Percentiles rank a stretch among this genome's conserved stretches.
phyloP scores from a whole-genome alignment of 345 rosid genomes.

The Erodium maritimum region DNA sequence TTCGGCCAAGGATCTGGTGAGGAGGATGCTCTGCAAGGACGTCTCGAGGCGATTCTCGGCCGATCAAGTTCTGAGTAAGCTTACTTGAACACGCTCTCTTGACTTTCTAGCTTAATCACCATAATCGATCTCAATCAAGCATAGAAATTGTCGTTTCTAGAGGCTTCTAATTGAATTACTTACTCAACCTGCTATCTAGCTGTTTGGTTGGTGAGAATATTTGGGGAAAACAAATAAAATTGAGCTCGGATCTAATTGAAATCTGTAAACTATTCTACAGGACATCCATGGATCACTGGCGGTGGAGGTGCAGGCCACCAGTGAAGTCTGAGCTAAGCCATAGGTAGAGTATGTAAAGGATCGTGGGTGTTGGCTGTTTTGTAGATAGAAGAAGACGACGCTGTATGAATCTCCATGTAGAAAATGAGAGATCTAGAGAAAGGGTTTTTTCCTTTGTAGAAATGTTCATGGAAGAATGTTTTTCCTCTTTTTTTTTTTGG shows the following conservation, averaged over 20 bases:
- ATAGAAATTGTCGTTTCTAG: neutral
- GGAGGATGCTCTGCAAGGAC: constrained; percentile 74
- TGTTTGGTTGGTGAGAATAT: constrained; percentile 1
- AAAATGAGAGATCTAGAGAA: neutral
- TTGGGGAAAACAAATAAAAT: neutral
- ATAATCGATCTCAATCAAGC: neutral
- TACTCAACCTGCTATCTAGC: neutral
- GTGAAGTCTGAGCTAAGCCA: neutral
- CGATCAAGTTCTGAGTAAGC: constrained; percentile 67
- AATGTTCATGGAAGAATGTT: no score
- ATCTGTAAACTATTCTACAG: constrained; percentile 16
- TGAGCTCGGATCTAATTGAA: neutral
- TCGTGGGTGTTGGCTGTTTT: neutral
- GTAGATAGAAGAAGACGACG: neutral
- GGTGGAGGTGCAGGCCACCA: constrained; percentile 25
- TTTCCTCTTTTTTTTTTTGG: no score
- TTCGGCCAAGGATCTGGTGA: constrained; percentile 52
- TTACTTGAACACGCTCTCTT: neutral
- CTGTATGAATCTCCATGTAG: neutral
- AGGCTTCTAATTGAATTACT: neutral
- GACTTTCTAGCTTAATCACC: neutral
- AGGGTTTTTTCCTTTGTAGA: neutral
- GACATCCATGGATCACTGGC: constrained; percentile 51
- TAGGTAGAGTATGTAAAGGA: neutral
- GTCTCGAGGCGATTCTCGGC: constrained; percentile 62